These are phyloP conservation scores for Parmelia sp. DNA, from an alignment of 495 filamentous ascomycete species.

Conservation along the genomic window DNA sequence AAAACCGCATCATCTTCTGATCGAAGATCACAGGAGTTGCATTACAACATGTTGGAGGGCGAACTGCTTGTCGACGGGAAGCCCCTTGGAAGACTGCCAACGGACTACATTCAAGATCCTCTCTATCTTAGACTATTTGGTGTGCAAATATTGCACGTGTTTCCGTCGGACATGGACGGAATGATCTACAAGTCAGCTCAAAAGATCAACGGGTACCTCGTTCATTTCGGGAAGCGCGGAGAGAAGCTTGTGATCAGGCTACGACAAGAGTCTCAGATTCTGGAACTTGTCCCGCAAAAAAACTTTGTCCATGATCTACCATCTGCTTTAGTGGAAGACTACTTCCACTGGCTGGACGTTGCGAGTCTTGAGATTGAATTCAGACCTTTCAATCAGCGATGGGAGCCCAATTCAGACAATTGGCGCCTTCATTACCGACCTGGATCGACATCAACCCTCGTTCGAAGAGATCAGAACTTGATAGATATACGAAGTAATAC, in stretches of 20 bases:
- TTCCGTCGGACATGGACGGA: constrained; percentile 4
- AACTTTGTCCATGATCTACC: background rate
- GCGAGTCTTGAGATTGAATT: background rate
- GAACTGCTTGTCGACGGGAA: constrained; percentile 14
- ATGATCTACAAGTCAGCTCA: constrained; percentile 16
- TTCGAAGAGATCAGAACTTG: background rate
- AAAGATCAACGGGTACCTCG: background rate
- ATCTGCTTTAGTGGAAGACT: background rate
- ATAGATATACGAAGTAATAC: background rate
- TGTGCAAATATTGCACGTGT: background rate
- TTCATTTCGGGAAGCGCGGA: background rate
- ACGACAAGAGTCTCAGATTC: background rate
- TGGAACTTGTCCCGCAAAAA: background rate
- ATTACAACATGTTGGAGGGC: constrained; percentile 10
- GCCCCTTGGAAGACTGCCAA: constrained; percentile 12
- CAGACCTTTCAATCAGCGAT: background rate
- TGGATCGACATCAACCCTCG: background rate
- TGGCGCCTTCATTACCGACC: background rate
- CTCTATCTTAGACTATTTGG: constrained; percentile 11
- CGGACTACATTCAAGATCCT: background rate
- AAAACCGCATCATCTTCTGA: background rate
- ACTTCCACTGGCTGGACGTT: background rate
- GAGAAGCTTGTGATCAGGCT: background rate
- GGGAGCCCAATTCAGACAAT: background rate
- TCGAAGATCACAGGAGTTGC: background rate